Percentiles rank a stretch among this genome's conserved stretches.
These are phyloP conservation scores for Lichtheimia ornata DNA, from an alignment of 371 early-diverging fungal species.

Conservation along the genomic window DNA sequence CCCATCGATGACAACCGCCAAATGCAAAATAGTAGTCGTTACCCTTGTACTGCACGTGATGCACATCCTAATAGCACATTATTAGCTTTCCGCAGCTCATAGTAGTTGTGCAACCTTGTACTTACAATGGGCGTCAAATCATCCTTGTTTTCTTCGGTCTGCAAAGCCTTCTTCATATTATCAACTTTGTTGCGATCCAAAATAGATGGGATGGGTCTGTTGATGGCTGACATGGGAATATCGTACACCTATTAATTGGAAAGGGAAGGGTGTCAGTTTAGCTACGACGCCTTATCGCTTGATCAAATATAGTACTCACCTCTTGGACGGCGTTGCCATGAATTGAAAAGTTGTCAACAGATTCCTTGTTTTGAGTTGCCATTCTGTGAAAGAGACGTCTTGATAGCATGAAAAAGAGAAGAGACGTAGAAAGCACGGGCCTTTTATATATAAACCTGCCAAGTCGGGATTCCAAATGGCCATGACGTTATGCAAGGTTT, in stretches of 20 bases:
- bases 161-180: slow-evolving; percentile 32
- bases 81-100: not conserved
- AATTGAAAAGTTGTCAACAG: slow-evolving; percentile 44
- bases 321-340: slow-evolving; percentile 40
- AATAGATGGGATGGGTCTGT: slow-evolving; percentile 45
- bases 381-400: slow-evolving; percentile 10
- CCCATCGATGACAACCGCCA: slow-evolving; percentile 56
- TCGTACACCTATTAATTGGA: slow-evolving; percentile 31
- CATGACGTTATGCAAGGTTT: slow-evolving; percentile 1
- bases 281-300: not conserved
- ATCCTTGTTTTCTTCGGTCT: slow-evolving; percentile 25
- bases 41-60: slow-evolving; percentile 42
- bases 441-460: slow-evolving; percentile 4
- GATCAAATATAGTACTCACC: slow-evolving; percentile 10
- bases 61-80: slow-evolving; percentile 28
- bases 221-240: slow-evolving; percentile 45
- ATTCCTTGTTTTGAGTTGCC: slow-evolving; percentile 2
- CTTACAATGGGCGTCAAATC: slow-evolving; percentile 52
- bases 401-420: slow-evolving; percentile 5
- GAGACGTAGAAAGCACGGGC: not conserved
- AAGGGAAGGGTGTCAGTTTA: not conserved
- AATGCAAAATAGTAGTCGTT: slow-evolving; percentile 52
- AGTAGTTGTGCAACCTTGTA: not conserved
- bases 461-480: too few species aligned
- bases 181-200: slow-evolving; percentile 46